Evolutionary conservation across 768 basidiomycete species (phyloP).

Genomic region (Wakefieldia striispora): DNA sequence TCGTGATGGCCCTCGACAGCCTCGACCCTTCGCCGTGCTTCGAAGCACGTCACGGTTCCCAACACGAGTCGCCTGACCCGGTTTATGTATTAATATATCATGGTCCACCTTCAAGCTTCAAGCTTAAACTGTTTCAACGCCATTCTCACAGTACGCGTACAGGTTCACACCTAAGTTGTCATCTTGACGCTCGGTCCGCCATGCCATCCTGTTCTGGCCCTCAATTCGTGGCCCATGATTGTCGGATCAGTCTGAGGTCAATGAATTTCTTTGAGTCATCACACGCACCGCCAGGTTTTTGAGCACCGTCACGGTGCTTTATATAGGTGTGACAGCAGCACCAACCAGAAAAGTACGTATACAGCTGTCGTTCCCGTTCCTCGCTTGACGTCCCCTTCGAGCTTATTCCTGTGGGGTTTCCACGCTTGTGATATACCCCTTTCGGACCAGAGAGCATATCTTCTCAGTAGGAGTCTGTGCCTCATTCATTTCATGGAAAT

Average conservation of each 20-base stretch:
- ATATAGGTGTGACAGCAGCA: neutral
- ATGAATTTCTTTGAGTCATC: neutral
- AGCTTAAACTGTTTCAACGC: too few relatives aligned
- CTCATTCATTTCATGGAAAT: conserved; percentile 11
- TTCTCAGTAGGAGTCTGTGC: conserved; percentile 3
- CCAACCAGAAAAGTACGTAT: neutral
- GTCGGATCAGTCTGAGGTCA: conserved; percentile 7
- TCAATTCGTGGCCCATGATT: conserved; percentile 1
- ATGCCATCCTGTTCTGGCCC: neutral
- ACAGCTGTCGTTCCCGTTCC: neutral
- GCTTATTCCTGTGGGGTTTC: neutral
- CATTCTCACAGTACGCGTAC: neutral
- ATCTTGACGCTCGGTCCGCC: neutral
- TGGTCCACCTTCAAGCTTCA: too few relatives aligned
- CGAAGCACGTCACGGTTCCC: neutral
- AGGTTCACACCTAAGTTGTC: neutral
- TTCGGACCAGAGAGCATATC: neutral
- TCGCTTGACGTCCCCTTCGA: neutral
- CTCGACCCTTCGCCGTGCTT: neutral
- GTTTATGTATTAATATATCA: too few relatives aligned
- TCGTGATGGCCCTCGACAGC: too few relatives aligned
- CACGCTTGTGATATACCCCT: neutral
- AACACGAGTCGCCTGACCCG: too few relatives aligned
- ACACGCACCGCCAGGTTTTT: neutral
- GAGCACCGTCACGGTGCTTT: neutral